These are phyloP conservation scores for Hemileccinum impolitum DNA, from an alignment of 768 basidiomycete genomes.

Conservation along the genomic window DNA sequence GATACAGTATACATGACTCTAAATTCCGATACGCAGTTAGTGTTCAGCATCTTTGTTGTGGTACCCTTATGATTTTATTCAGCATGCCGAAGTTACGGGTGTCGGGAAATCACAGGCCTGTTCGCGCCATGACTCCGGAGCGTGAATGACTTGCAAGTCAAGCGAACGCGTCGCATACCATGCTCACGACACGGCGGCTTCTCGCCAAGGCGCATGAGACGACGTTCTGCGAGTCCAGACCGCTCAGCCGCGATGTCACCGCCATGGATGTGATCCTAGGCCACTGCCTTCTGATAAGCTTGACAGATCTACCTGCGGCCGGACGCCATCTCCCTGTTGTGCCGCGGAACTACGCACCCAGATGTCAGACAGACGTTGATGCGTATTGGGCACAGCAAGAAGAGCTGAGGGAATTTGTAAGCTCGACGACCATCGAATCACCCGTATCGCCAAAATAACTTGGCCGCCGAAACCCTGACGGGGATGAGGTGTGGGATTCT, in stretches of 20 bases:
- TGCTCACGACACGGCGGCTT: slow-evolving; percentile 13
- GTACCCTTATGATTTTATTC: slow-evolving; percentile 5
- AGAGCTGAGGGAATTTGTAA: not conserved
- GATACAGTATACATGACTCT: not conserved
- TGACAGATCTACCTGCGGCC: slow-evolving; percentile 7
- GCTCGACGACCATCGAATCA: slow-evolving; percentile 7
- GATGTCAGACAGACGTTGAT: slow-evolving; percentile 31
- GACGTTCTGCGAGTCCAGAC: slow-evolving; percentile 27
- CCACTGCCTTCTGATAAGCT: slow-evolving; percentile 14
- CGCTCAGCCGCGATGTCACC: slow-evolving; percentile 32
- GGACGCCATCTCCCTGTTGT: slow-evolving; percentile 1
- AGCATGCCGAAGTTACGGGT: slow-evolving; percentile 6
- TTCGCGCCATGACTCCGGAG: not conserved
- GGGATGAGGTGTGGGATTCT: slow-evolving; percentile 19
- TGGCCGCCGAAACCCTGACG: slow-evolving; percentile 27
- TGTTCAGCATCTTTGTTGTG: not conserved
- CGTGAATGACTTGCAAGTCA: not conserved
- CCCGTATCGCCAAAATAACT: slow-evolving; percentile 39
- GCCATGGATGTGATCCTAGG: slow-evolving; percentile 51
- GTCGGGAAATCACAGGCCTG: not conserved
- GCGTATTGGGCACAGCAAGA: slow-evolving; percentile 38
- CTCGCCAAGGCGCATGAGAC: slow-evolving; percentile 30
- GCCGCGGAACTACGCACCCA: slow-evolving; percentile 23
- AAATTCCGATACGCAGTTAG: slow-evolving; percentile 6
- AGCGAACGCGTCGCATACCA: not conserved